Base-by-base conservation (phyloP, 2,329 filamentous ascomycete species). In the Cercospora canescens region DNA sequence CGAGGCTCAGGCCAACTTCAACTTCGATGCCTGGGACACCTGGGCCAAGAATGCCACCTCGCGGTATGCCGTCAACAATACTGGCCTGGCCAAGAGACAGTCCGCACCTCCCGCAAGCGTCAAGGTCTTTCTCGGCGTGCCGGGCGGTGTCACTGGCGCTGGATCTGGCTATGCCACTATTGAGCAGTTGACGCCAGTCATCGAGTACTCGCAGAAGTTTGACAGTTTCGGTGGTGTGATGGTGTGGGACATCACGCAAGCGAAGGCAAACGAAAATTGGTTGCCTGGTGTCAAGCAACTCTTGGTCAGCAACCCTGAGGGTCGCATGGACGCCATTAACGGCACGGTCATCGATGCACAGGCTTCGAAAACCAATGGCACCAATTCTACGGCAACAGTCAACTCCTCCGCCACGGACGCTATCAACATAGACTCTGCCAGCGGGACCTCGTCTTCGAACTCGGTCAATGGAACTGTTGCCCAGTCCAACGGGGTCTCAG, bases 1-100 rank as follows among this genome's bases (percentile, higher is more conserved):
- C 39, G 60, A 48, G 41, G 65, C 88, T 2, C 90, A 1, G 89
- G 91, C 70, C 78, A 80, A 0, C 84, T 88, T 30, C 48, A 74
- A 71, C 59, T 72, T 80, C 32, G 65, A 71, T 6, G 67, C 71
- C 7, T 81, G 79, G 79, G 83, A 87, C 70, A 82, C 85, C 65
- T 76, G 73, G 67, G 64, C 68, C 4, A 72, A 73, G 45, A 68
- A 77, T 4, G 60, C 60, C 41, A 18, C 60, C 18, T 39, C 48
- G 28, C 60, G 60, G n/a, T 62, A 34, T 35, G 68, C 78, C 2
- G 64, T 62, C 6, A 75, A 74, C 55, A 30, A 9, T 39, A 62
- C 60, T 21, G 21, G 52, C 5, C 32, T 52, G 21, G 56, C 52
- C 21, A 55, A 54, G 62, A 41, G 55, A 28, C 48, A 59, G 55